phyloP scores from a whole-genome alignment of 2,329 filamentous ascomycete species.

The Aspergillus aculeatus region DNA sequence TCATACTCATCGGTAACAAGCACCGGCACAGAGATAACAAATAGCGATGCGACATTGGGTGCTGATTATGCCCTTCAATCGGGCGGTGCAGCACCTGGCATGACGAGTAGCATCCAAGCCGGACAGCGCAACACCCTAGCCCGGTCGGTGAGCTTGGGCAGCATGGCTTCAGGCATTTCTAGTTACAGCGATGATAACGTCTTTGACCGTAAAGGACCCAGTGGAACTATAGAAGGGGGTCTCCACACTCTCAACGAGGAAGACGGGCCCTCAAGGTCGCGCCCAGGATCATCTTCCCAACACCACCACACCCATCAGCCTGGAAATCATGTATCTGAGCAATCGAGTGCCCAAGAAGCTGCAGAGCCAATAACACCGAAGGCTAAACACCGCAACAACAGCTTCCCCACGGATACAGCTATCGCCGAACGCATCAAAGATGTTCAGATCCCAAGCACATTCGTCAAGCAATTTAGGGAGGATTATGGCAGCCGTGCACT shows the following conservation, averaged over 20 bases:
- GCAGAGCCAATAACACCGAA: constrained; percentile 68
- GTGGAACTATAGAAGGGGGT: constrained; percentile 45
- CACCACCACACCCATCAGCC: constrained; percentile 17
- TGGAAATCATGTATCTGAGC: constrained; percentile 30
- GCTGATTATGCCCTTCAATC: constrained; percentile 81
- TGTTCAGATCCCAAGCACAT: constrained; percentile 84
- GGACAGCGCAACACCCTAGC: constrained; percentile 54
- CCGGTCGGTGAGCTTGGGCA: constrained; percentile 81
- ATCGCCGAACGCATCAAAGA: constrained; percentile 85
- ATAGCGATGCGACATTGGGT: constrained; percentile 70
- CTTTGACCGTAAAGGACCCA: constrained; percentile 44
- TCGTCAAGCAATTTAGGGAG: constrained; percentile 81
- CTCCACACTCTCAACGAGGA: constrained; percentile 63
- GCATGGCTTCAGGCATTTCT: constrained; percentile 74
- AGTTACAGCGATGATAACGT: constrained; percentile 52
- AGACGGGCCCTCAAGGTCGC: constrained; percentile 40
- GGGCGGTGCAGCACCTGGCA: constrained; percentile 66
- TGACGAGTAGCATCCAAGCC: constrained; percentile 21
- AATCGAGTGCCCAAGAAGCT: constrained; percentile 38
- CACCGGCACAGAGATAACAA: constrained; percentile 58
- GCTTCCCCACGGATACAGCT: constrained; percentile 79
- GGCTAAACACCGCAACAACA: constrained; percentile 55
- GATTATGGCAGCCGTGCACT: constrained; percentile 60
- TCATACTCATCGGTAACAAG: constrained; percentile 57
- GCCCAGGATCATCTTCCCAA: constrained; percentile 37